These are phyloP conservation scores for Verticillium isaacii DNA, from an alignment of 2,329 filamentous ascomycete species.

Conservation along the genomic window DNA sequence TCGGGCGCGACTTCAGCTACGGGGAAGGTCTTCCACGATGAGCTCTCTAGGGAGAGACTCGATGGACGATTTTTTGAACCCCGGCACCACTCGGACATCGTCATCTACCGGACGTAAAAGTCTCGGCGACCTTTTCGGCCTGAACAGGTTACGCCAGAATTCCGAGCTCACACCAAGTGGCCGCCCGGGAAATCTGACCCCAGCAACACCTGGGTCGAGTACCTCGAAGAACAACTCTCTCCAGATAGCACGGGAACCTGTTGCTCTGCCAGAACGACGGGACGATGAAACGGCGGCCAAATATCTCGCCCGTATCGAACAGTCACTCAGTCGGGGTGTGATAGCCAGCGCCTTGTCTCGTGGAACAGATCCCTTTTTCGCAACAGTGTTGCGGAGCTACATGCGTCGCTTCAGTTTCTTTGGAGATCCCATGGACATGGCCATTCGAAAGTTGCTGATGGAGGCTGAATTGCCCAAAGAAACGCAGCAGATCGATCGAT, in stretches of 20 bases:
- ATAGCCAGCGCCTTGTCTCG: constrained; percentile 86
- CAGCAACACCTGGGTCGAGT: constrained; percentile 63
- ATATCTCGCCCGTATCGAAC: constrained; percentile 81
- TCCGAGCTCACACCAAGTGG: constrained; percentile 61
- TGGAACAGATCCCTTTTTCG: constrained; percentile 77
- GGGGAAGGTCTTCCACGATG: constrained; percentile 84
- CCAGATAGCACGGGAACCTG: constrained; percentile 66
- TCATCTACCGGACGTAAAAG: constrained; percentile 90
- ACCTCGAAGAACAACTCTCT: constrained; percentile 80
- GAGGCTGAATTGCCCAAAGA: constrained; percentile 94
- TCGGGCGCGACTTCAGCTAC: constrained; percentile 52
- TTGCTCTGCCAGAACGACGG: constrained; percentile 70
- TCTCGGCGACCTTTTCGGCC: constrained; percentile 80
- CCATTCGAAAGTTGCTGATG: constrained; percentile 91
- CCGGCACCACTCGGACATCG: constrained; percentile 69
- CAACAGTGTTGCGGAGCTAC: constrained; percentile 82
- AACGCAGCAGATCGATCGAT: constrained; percentile 95
- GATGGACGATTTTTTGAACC: constrained; percentile 64
- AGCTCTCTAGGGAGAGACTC: constrained; percentile 74
- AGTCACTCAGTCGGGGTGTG: constrained; percentile 70
- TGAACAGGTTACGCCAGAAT: constrained; percentile 75
- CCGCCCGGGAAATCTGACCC: constrained; percentile 63
- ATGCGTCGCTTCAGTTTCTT: constrained; percentile 96
- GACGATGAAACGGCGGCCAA: constrained; percentile 88
- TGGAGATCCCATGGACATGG: constrained; percentile 97